Base-by-base conservation (phyloP, 1,284 basidiomycete species). In the Flammula alnicola region DNA sequence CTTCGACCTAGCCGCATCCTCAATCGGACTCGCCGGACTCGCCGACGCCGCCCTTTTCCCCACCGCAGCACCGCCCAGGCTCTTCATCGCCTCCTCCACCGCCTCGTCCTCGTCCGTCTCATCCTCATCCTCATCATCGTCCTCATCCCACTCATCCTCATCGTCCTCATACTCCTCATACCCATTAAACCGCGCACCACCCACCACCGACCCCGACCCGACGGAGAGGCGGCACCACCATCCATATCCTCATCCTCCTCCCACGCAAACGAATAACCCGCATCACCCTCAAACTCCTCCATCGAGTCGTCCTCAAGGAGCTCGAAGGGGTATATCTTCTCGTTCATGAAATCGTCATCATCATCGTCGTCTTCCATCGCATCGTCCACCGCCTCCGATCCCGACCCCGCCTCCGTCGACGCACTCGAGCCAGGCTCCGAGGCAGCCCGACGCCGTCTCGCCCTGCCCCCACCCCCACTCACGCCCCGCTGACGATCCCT, bases 311-410 rank as follows among this genome's bases (percentile, higher is more conserved):
- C 58, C 16, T 59, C 57, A 11, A 44, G n/a, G 19, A 57, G 42
- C 47, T 57, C 58, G 22, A 56, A 57, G 1, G 38, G n/a, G 31
- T 59, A 59, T 4, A 44, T 55, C 47, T 40, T 31, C 51, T 58
- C 56, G 17, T 22, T 53, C 52, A 57, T 59, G 23, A 56, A 56
- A n/a, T 42, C 47, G 16, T 58, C 56, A 22, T 55, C 52, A 14
- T 53, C 55, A 12, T 49, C 43, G 20, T 41, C 47, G 12, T 36
- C 10, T n/a, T 27, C 26, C 40, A 11, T 42, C 22, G 26, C 20
- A n/a, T n/a, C n/a, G n/a, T n/a, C n/a, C n/a, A n/a, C n/a, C n/a
- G n/a, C n/a, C n/a, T n/a, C n/a, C n/a, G n/a, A n/a, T n/a, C n/a
- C n/a, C n/a, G n/a, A n/a, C n/a, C n/a, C n/a, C n/a, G n/a, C n/a